Base-by-base conservation (phyloP, 2,329 filamentous ascomycete species). In the Cladosporium phlei region DNA sequence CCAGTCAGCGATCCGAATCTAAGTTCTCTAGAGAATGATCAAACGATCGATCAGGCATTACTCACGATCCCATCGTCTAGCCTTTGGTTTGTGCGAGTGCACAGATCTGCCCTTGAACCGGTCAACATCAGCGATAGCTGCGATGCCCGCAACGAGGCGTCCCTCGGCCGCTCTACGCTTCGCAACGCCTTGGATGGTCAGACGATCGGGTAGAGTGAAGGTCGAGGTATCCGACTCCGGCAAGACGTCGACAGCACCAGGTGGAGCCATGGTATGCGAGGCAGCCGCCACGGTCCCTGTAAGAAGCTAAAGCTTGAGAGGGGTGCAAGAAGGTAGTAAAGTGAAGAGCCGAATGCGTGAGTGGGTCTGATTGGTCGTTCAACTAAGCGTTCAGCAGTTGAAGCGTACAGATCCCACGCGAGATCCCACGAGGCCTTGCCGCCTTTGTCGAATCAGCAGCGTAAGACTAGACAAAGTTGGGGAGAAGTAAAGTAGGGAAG, bases 41-140 rank as follows among this genome's bases (percentile, higher is more conserved):
- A 7, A 22, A 10, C 29, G 22, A 40, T 45, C 40, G 29, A 43
- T 19, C 46, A n/a, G 28, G n/a, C n/a, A n/a, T 14, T 35, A 80
- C 86, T 72, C 71, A 94, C 88, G 78, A 62, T 95, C 86, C 85
- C 87, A 96, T 65, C 82, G 73, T 66, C 84, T 88, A 3, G 91
- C 86, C 61, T 82, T 83, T 3, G 86, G 85, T 62, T 91, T 90
- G 55, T 72, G 66, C 22, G 66, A 59, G 63, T 80, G 69, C 52
- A 68, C 82, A 46, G 80, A 75, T 29, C 56, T 49, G 43, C 81
- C 81, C 69, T 93, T 93, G 69, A 94, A 96, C 73, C 86, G 82
- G 58, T 90, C 85, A 65, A 86, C 87, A 66, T 84, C 83, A 2
- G 85, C 83, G 40, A 78, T 76, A 8, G 88, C 86, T 24, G 90